These are phyloP conservation scores for Tagetes erecta DNA, from an alignment of 129 eudicot genomes.

Conservation along the genomic window DNA sequence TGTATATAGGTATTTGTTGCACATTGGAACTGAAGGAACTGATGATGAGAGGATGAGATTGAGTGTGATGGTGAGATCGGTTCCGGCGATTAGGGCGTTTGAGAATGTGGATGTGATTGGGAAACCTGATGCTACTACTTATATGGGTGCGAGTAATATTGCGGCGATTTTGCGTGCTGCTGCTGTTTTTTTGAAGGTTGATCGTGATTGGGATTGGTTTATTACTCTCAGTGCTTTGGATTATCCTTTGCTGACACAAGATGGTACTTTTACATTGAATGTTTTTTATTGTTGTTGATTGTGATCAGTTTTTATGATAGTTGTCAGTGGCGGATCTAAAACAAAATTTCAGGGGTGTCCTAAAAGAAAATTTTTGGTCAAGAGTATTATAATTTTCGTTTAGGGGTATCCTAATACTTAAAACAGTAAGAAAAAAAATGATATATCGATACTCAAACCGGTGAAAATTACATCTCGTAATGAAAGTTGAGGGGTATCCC, in stretches of 20 bases:
- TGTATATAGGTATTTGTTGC: slow-evolving; percentile 50
- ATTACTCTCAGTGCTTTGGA: slow-evolving; percentile 78
- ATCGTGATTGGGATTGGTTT: slow-evolving; percentile 94
- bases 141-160: slow-evolving; percentile 86
- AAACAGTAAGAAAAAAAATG: too few relatives aligned
- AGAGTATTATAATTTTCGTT: too few relatives aligned
- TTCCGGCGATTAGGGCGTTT: slow-evolving; percentile 71
- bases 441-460: too few relatives aligned
- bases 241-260: slow-evolving; percentile 87
- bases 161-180: slow-evolving; percentile 77
- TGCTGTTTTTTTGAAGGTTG: slow-evolving; percentile 79
- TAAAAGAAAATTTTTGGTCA: too few relatives aligned
- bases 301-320: too few relatives aligned
- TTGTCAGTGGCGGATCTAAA: too few relatives aligned
- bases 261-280: slow-evolving; percentile 48
- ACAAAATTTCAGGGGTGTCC: too few relatives aligned
- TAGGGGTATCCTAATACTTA: too few relatives aligned
- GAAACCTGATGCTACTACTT: slow-evolving; percentile 75
- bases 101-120: slow-evolving; percentile 95
- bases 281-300: too few relatives aligned
- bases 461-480: too few relatives aligned
- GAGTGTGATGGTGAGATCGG: slow-evolving; percentile 50
- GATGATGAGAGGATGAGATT: slow-evolving; percentile 69
- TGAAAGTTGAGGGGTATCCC: too few relatives aligned
- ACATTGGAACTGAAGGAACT: slow-evolving; percentile 61